Percentiles rank a stretch among this genome's conserved stretches.
Conservation (phyloP, 106 monocot genomes). For the Allium sativum region DNA sequence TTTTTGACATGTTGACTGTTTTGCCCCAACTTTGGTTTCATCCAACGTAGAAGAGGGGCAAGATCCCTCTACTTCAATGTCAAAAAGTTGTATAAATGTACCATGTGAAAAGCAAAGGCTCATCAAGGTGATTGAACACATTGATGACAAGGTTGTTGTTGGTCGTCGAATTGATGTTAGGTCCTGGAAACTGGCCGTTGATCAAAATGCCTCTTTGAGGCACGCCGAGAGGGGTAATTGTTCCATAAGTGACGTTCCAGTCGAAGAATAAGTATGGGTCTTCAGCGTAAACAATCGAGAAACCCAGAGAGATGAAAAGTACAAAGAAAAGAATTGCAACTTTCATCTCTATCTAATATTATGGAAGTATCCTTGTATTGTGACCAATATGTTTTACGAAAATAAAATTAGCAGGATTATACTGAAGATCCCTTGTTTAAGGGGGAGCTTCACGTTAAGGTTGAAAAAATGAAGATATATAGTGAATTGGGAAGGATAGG, state of each 20-base stretch:
- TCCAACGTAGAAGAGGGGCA: too few species aligned
- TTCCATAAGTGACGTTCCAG: slow-evolving; percentile 63
- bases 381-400: not conserved
- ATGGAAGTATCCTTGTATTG: not conserved
- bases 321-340: not conserved
- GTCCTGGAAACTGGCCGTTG: slow-evolving; percentile 65
- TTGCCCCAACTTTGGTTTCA: too few species aligned
- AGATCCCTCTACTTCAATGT: not conserved
- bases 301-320: not conserved
- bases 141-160: slow-evolving; percentile 87
- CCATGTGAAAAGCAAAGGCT: slow-evolving; percentile 49
- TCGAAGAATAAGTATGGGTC: slow-evolving; percentile 63
- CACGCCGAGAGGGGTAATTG: slow-evolving; percentile 24
- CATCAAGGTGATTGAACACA: slow-evolving; percentile 68
- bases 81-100: not conserved
- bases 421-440: not conserved
- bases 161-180: slow-evolving; percentile 69
- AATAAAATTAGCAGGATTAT: not conserved
- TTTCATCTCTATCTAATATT: not conserved
- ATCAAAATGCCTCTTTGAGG: slow-evolving; percentile 58
- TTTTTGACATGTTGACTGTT: not conserved
- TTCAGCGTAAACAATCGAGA: slow-evolving; percentile 17
- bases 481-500: not conserved
- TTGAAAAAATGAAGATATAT: not conserved
- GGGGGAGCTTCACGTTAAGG: not conserved